phyloP scores from a whole-genome alignment of 352 stramenopile genomes.

The Aphanomyces cochlioides region DNA sequence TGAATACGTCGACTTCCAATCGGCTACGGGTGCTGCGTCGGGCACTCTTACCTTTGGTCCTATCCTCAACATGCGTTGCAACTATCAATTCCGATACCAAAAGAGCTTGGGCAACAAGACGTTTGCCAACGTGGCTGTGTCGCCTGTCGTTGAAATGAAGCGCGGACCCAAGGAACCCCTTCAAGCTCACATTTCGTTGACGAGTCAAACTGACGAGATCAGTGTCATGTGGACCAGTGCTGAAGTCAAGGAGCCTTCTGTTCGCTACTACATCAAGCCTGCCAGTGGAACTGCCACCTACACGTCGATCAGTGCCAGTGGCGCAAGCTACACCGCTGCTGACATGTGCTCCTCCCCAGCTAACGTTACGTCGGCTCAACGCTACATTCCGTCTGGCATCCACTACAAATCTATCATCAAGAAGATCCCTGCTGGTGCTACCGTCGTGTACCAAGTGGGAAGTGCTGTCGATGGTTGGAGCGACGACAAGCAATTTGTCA shows the following conservation, averaged over 20 bases:
- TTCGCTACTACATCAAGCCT: slow-evolving; percentile 38
- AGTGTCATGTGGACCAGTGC: slow-evolving; percentile 53
- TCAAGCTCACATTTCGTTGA: slow-evolving; percentile 42
- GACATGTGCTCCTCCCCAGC: slow-evolving; percentile 56
- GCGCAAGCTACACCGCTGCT: slow-evolving; percentile 39
- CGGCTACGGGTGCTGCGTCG: slow-evolving; percentile 4
- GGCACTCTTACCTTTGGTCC: slow-evolving; percentile 39
- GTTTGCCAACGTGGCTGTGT: slow-evolving; percentile 40
- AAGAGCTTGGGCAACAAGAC: slow-evolving; percentile 30
- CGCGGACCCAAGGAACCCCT: slow-evolving; percentile 40
- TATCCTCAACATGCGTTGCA: slow-evolving; percentile 49
- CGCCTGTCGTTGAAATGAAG: slow-evolving; percentile 37
- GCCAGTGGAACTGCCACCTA: slow-evolving; percentile 11
- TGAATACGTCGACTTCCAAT: slow-evolving; percentile 28
- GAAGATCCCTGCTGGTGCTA: slow-evolving; percentile 38
- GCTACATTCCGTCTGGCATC: slow-evolving; percentile 41
- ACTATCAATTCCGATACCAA: slow-evolving; percentile 45
- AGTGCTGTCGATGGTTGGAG: slow-evolving; percentile 32
- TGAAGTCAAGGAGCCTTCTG: slow-evolving; percentile 39
- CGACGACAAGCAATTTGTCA: slow-evolving; percentile 28
- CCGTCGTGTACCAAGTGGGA: slow-evolving; percentile 40
- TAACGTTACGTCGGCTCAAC: slow-evolving; percentile 31
- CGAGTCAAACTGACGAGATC: slow-evolving; percentile 39
- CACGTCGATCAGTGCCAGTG: background rate
- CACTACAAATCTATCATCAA: slow-evolving; percentile 42